These are phyloP conservation scores for Capronia epimyces DNA, from an alignment of 2,329 filamentous ascomycete species.

Conservation along the genomic window DNA sequence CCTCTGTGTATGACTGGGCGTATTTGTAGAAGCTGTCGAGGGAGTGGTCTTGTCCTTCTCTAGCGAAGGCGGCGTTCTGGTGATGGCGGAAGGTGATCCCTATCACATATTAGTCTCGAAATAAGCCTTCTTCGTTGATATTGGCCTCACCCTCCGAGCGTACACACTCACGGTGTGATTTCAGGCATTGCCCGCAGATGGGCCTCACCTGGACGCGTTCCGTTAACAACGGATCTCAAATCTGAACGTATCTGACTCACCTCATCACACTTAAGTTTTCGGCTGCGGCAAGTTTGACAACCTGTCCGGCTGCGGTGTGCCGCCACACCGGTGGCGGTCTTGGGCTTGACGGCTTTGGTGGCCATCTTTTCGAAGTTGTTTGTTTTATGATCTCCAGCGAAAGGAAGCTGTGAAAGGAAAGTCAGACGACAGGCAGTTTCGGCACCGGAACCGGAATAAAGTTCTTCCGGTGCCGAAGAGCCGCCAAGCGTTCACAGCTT, in stretches of 20 bases:
- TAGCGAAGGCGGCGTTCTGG: conserved; percentile 49
- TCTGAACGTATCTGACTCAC: conserved; percentile 11
- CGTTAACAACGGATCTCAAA: conserved; percentile 3
- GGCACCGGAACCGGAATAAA: conserved; percentile 1
- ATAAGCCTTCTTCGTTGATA: not conserved
- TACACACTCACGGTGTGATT: conserved; percentile 24
- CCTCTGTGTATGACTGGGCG: conserved; percentile 14
- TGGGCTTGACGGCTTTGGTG: conserved; percentile 11
- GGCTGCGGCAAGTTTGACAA: conserved; percentile 27
- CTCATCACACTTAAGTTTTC: conserved; percentile 30
- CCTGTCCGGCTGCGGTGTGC: conserved; percentile 26
- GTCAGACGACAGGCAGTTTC: conserved; percentile 4
- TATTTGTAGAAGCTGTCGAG: conserved; percentile 22
- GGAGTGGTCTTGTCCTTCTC: conserved; percentile 11
- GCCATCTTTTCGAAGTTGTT: conserved; percentile 2
- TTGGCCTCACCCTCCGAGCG: conserved; percentile 23
- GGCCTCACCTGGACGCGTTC: conserved; percentile 18
- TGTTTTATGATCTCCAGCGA: not conserved
- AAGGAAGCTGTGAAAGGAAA: conserved; percentile 9
- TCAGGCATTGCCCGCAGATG: conserved; percentile 26
- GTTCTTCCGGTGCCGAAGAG: conserved; percentile 1
- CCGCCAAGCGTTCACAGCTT: not conserved
- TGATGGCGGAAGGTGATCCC: conserved; percentile 63
- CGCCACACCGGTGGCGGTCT: conserved; percentile 9
- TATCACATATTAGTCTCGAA: not conserved